A percentile compares a stretch with the other conserved stretches of the same genome.
phyloP scores from a whole-genome alignment of 140 eudicot species.

The Oenanthe javanica region DNA sequence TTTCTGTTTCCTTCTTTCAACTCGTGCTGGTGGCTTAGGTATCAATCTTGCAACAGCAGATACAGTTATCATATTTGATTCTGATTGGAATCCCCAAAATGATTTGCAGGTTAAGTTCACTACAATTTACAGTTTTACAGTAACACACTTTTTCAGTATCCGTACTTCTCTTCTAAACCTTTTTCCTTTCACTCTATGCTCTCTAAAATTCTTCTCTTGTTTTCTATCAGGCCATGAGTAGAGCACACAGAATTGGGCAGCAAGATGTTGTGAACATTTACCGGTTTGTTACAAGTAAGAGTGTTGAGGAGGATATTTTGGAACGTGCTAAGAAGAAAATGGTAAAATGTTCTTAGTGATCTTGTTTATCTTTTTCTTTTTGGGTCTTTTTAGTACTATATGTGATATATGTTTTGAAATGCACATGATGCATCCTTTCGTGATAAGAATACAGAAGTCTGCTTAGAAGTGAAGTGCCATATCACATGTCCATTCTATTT shows the following conservation, averaged over 20 bases:
- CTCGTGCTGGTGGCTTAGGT: constrained; percentile 99
- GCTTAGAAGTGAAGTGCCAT: neutral
- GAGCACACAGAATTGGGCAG: constrained; percentile 99
- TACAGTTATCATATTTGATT: constrained; percentile 96
- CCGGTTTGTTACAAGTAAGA: constrained; percentile 96
- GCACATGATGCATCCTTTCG: neutral
- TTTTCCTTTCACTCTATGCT: neutral
- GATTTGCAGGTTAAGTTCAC: constrained; percentile 70
- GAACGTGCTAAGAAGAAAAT: constrained; percentile 99
- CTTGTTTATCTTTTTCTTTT: neutral
- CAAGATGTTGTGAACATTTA: constrained; percentile 97
- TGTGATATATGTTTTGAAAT: neutral
- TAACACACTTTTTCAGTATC: neutral
- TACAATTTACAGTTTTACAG: neutral
- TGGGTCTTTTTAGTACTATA: neutral
- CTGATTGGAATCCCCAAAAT: constrained; percentile 99
- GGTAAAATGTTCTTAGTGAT: constrained; percentile 32
- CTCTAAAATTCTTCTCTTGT: constrained; percentile 3
- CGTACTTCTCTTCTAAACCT: neutral
- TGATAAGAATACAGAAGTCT: neutral
- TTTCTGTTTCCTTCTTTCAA: constrained; percentile 97
- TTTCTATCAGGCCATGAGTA: constrained; percentile 82
- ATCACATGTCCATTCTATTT: neutral
- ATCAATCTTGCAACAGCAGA: constrained; percentile 99
- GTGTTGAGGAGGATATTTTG: constrained; percentile 98